These are phyloP conservation scores for Westerdykella aurantiaca DNA, from an alignment of 2,329 filamentous ascomycete genomes.

Conservation along the genomic window DNA sequence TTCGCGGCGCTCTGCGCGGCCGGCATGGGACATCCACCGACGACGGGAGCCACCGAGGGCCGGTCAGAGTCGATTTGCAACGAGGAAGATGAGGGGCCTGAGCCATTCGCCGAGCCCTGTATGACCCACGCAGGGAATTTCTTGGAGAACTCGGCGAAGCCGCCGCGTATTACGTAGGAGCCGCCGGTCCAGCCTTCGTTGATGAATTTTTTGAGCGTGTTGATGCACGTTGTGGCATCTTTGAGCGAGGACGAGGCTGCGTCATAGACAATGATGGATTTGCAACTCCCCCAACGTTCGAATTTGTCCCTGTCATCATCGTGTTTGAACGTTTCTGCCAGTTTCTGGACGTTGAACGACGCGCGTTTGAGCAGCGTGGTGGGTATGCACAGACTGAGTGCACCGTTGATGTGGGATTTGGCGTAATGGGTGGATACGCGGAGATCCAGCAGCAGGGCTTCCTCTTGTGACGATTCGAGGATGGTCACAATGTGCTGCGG, in stretches of 20 bases:
- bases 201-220: slow-evolving; percentile 89
- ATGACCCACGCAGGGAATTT: slow-evolving; percentile 58
- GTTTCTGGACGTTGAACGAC: slow-evolving; percentile 81
- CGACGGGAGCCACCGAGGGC: slow-evolving; percentile 65
- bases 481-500: slow-evolving; percentile 47
- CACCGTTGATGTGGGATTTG: slow-evolving; percentile 67
- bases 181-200: slow-evolving; percentile 74
- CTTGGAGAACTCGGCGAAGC: slow-evolving; percentile 68
- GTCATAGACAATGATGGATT: slow-evolving; percentile 84
- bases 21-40: slow-evolving; percentile 82
- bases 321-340: slow-evolving; percentile 78
- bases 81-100: slow-evolving; percentile 17
- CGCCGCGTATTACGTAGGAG: slow-evolving; percentile 71
- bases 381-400: slow-evolving; percentile 88
- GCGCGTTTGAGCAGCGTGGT: slow-evolving; percentile 87
- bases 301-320: slow-evolving; percentile 67
- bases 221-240: slow-evolving; percentile 73
- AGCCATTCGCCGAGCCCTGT: slow-evolving; percentile 40
- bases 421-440: slow-evolving; percentile 80
- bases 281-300: slow-evolving; percentile 65
- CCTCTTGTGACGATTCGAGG: slow-evolving; percentile 42
- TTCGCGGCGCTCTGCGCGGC: slow-evolving; percentile 62
- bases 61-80: slow-evolving; percentile 20
- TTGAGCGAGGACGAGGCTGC: slow-evolving; percentile 67
- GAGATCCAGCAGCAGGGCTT: slow-evolving; percentile 72